Evolutionary conservation across 164 flowering plant species (phyloP).

Genomic region (Buxus sempervirens): DNA sequence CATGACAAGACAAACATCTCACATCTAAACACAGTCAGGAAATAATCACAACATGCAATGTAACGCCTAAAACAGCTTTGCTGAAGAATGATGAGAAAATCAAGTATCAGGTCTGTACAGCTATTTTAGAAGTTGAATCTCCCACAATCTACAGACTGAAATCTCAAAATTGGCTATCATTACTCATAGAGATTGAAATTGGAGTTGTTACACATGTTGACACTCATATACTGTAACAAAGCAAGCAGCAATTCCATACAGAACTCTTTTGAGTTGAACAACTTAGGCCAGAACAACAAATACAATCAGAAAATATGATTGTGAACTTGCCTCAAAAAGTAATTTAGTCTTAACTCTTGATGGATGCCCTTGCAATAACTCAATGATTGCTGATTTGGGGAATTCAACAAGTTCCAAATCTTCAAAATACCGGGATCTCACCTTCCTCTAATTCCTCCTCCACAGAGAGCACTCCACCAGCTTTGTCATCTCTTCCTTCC

Average conservation of each 20-base stretch:
- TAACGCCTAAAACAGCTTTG: too few species aligned
- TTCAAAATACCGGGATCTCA: slow-evolving; percentile 37
- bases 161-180: background rate
- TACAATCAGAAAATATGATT: background rate
- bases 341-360: too few species aligned
- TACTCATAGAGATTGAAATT: background rate
- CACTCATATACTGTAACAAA: background rate
- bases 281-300: background rate
- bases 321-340: too few species aligned
- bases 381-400: too few species aligned
- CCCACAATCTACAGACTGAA: background rate
- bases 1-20: too few species aligned
- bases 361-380: too few species aligned
- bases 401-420: background rate
- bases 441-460: slow-evolving; percentile 75
- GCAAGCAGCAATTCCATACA: background rate
- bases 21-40: too few species aligned
- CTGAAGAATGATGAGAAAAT: background rate
- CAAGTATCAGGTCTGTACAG: background rate
- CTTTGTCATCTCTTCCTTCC: slow-evolving; percentile 2
- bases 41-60: too few species aligned
- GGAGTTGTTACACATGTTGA: background rate
- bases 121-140: background rate
- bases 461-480: slow-evolving; percentile 2
- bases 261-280: background rate